phyloP scores from a whole-genome alignment of 1,284 basidiomycete genomes.

The Cutaneotrichosporon sp. region DNA sequence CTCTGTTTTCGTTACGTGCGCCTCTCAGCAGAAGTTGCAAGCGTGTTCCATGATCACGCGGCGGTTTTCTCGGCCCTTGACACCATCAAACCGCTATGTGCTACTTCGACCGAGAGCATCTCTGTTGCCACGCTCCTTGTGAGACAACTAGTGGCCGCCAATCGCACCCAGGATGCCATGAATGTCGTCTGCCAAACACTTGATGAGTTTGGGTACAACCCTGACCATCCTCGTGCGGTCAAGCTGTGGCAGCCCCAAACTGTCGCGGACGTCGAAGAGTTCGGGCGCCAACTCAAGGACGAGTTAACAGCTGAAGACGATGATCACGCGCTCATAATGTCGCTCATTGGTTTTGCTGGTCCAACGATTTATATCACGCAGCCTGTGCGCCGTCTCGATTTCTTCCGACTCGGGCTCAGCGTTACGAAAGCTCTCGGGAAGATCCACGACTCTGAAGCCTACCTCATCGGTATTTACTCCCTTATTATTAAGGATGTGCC shows the following conservation, averaged over 20 bases:
- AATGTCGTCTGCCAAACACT: conserved; percentile 15
- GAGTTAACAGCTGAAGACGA: conserved; percentile 9
- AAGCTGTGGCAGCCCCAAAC: conserved; percentile 11
- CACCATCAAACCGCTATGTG: conserved; percentile 16
- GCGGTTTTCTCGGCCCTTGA: conserved; percentile 18
- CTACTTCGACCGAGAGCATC: conserved; percentile 21
- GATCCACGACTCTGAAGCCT: conserved; percentile 22
- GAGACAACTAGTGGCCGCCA: conserved; percentile 23
- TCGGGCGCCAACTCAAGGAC: conserved; percentile 4
- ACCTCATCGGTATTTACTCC: conserved; percentile 21
- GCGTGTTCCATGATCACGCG: conserved; percentile 23
- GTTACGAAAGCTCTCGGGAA: conserved; percentile 14
- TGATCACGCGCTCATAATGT: conserved; percentile 20
- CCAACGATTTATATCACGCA: conserved; percentile 26
- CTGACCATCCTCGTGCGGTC: conserved; percentile 9
- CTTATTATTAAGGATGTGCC: conserved; percentile 15
- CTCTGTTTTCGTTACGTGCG: conserved; percentile 22
- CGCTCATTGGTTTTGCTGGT: conserved; percentile 28
- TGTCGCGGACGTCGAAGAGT: conserved; percentile 17
- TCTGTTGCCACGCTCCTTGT: conserved; percentile 19
- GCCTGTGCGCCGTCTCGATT: conserved; percentile 10
- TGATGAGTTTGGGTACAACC: conserved; percentile 25
- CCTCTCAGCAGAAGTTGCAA: conserved; percentile 20
- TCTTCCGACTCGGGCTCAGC: conserved; percentile 26
- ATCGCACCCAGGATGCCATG: conserved; percentile 15